Base-by-base conservation (phyloP, 2,329 filamentous ascomycete genomes). In the Cladosporium austrohemisphaericum region DNA sequence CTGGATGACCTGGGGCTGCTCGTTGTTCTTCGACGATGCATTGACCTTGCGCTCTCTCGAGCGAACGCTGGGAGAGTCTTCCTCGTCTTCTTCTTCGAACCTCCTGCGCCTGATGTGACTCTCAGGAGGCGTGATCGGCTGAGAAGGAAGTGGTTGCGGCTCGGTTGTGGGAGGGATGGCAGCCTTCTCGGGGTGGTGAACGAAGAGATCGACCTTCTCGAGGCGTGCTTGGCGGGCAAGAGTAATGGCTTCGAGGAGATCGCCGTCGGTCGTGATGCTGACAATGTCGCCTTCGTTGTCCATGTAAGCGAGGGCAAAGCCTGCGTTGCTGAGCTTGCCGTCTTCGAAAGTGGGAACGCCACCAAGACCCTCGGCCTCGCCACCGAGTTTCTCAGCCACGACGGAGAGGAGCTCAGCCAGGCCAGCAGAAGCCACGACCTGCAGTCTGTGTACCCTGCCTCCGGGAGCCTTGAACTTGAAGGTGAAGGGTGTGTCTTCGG, bases 391-490 rank as follows among this genome's bases (percentile, higher is more conserved):
- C 49, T 83, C 78, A 5, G 83, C 82, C 5, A 98, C 89, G 51
- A 80, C 83, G 20, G 77, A 69, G 22, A 97, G 83, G 52, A 98
- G 83, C 33, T 88, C 82, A 16, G 80, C 81, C 55, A 98, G 82
- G 33, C 93, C 93, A 49, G 88, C 81, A 18, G 86, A 81, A 9
- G 90, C 85, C 47, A 83, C 76, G 22, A 96, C 84, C 63, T 97
- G 93, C 43, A 98, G 74, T 48, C 93, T 84, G 70, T 98, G 93
- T 14, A 97, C 91, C 45, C 93, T 88, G 37, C 92, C 93, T 59
- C 88, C 91, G 1, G 93, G 93, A 2, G 93, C 90, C 76, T 97
- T 97, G 80, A 98, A 98, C 70, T 98, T 98, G 83, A 98, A 98
- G 2, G 92, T 83, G 71, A 97, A 98, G 0, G 92, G 88, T 9